Base-by-base conservation (phyloP, 2,329 filamentous ascomycete genomes). In the Ophiostoma ips region DNA sequence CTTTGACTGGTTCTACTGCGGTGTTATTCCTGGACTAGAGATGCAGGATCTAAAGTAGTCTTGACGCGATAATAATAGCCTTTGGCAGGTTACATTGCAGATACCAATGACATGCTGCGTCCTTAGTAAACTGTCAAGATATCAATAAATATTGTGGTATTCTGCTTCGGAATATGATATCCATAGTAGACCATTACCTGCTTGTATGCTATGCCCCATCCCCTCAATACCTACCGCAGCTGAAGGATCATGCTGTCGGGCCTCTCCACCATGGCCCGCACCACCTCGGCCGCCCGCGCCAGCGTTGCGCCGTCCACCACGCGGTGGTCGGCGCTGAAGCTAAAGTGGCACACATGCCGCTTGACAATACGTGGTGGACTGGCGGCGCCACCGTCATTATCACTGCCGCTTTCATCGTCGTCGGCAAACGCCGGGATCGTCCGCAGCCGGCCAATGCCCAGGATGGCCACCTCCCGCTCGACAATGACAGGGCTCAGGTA, bases 261-360 rank as follows among this genome's bases (percentile, higher is more conserved):
- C 60, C 86, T 79, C 68, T 96, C 89, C 36, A 96, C 76, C 58
- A 85, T 79, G 48, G 72, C 71, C 58, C 81, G 79, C 19, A 96
- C 84, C 55, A 83, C 75, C 59, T 89, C 87, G 12, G 87, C 88
- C 63, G 90, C 90, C 57, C 89, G 76, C 18, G 92, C 92, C 77
- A 95, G 87, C 53, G 89, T 95, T 44, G 90, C 90, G 2, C 92
- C 92, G 66, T 98, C 92, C 44, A 96, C 81, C 49, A 96, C 85
- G 18, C 92, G 74, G 66, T 98, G 92, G 66, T 96, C 89, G 6
- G 90, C 90, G 64, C 86, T 90, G 90, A 90, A 96, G 67, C 89
- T 96, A 59, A 96, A 87, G 62, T 94, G 88, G 63, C 83, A 83
- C 54, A 94, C 76, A 60, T 94, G 83, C 64, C 80, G 85, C 66